A percentile compares a stretch with the other conserved stretches of the same genome.
Evolutionary conservation across 768 basidiomycete genomes (phyloP).

Genomic region (Auricularia sp.): DNA sequence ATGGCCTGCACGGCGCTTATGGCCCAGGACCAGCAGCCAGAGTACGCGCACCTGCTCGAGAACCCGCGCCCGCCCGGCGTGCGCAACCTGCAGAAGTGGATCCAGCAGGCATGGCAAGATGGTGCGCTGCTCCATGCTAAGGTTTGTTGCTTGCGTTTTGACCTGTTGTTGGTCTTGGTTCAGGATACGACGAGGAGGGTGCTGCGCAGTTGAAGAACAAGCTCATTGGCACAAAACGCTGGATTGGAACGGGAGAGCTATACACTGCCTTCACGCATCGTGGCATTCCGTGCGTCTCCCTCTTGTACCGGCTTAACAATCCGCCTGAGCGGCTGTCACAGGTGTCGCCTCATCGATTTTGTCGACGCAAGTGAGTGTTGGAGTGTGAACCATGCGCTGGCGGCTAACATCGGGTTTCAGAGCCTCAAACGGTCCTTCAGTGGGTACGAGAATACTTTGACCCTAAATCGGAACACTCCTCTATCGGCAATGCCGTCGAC

Average conservation of each 20-base stretch:
- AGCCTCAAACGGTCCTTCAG: slow-evolving; percentile 41
- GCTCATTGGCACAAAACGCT: slow-evolving; percentile 51
- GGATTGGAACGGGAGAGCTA: slow-evolving; percentile 76
- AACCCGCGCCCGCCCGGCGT: slow-evolving; percentile 55
- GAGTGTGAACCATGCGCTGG: neutral
- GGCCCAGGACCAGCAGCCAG: slow-evolving; percentile 49
- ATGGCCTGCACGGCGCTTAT: slow-evolving; percentile 70
- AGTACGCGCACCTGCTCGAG: slow-evolving; percentile 54
- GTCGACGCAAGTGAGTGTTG: neutral
- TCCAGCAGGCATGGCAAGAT: slow-evolving; percentile 71
- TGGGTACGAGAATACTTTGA: slow-evolving; percentile 76
- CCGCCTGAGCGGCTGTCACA: slow-evolving; percentile 15
- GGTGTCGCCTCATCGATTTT: slow-evolving; percentile 59
- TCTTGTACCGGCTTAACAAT: neutral
- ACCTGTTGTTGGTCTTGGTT: neutral
- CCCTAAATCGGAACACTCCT: slow-evolving; percentile 8
- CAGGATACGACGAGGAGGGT: slow-evolving; percentile 70
- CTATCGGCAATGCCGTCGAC: slow-evolving; percentile 33
- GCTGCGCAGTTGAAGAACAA: slow-evolving; percentile 44
- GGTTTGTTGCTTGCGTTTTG: neutral
- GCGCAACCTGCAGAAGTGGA: slow-evolving; percentile 63
- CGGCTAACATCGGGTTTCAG: slow-evolving; percentile 17
- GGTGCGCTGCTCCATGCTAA: slow-evolving; percentile 30
- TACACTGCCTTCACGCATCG: slow-evolving; percentile 69
- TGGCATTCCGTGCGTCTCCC: slow-evolving; percentile 63